Conservation (phyloP, 2,329 filamentous ascomycete genomes). For the Penicillium sp. region DNA sequence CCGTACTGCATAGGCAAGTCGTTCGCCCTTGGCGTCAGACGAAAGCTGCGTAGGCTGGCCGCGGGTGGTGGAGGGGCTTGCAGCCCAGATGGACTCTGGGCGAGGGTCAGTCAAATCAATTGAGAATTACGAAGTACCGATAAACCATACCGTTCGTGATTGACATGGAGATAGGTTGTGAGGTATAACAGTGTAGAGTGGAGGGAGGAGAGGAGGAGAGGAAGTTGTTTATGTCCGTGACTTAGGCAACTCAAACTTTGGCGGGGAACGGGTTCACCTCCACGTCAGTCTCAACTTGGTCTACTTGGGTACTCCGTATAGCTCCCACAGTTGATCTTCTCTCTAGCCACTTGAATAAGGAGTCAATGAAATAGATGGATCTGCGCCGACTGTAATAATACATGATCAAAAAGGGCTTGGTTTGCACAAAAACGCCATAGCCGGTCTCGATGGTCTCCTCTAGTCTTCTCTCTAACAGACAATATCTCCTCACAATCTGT, state of each 20-base stretch:
- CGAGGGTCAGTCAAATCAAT: slow-evolving; percentile 14
- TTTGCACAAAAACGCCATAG: slow-evolving; percentile 17
- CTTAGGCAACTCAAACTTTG: slow-evolving; percentile 4
- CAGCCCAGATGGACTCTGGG: slow-evolving; percentile 70
- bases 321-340: no score
- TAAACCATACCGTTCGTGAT: slow-evolving; percentile 39
- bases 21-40: slow-evolving; percentile 79
- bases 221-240: slow-evolving; percentile 17
- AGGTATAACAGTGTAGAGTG: slow-evolving; percentile 3
- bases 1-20: slow-evolving; percentile 84
- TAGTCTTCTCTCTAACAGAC: no score
- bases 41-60: slow-evolving; percentile 87
- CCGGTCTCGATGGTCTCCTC: not conserved
- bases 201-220: slow-evolving; percentile 3
- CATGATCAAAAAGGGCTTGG: slow-evolving; percentile 12
- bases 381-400: slow-evolving; percentile 23
- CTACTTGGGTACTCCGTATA: not conserved
- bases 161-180: slow-evolving; percentile 34
- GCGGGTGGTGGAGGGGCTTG: slow-evolving; percentile 74
- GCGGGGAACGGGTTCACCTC: slow-evolving; percentile 8
- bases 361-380: slow-evolving; percentile 8
- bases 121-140: not conserved
- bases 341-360: not conserved
- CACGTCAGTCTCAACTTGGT: not conserved
- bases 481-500: slow-evolving; percentile 7